phyloP scores from a whole-genome alignment of 306 rosid species.

The Vicia sativa region DNA sequence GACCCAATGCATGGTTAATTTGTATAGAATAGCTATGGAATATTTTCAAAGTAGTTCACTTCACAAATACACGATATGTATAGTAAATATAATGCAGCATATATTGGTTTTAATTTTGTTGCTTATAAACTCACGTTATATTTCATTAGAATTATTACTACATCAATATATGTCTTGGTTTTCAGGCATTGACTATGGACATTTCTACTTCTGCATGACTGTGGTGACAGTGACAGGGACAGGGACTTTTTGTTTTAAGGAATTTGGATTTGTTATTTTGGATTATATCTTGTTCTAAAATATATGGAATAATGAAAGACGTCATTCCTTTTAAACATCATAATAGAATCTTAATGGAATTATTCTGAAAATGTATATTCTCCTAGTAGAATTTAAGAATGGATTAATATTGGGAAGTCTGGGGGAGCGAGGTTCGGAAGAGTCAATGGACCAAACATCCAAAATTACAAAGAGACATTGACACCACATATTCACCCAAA shows the following conservation, averaged over 20 bases:
- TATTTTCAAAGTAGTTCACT: background rate
- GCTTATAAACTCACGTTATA: background rate
- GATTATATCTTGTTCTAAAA: background rate
- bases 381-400: background rate
- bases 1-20: slow-evolving; percentile 12
- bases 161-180: background rate
- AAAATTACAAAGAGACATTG: too few species aligned
- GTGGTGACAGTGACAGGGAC: slow-evolving; percentile 1
- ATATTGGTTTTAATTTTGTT: background rate
- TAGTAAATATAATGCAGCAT: background rate
- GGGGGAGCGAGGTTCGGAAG: too few species aligned
- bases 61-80: background rate
- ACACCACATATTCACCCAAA: too few species aligned
- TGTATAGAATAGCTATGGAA: background rate
- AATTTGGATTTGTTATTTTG: background rate
- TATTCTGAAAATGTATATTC: background rate
- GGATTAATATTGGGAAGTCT: too few species aligned
- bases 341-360: background rate
- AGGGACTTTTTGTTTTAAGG: background rate
- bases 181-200: background rate
- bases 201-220: background rate
- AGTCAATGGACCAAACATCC: too few species aligned
- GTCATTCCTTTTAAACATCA: background rate
- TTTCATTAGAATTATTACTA: background rate
- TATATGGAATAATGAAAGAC: background rate